Evolutionary conservation across 1,139 yeast genomes (phyloP), one percentile per base, ranked within the genome.

Genomic region (Kazachstania sp.): DNA sequence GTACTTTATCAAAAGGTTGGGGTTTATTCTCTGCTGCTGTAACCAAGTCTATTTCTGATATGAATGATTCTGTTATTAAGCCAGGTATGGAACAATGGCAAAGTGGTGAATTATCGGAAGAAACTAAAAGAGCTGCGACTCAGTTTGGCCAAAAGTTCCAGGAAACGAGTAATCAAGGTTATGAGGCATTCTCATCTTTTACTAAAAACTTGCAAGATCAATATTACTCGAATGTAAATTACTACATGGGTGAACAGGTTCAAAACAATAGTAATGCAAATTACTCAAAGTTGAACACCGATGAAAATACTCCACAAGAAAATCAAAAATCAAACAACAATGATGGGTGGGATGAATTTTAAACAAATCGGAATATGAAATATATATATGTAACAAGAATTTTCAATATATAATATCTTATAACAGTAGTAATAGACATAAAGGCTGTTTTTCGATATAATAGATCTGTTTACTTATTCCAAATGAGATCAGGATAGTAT

Each of bases 81-180:
- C 98, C 98, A 16, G 80, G 94, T 40, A 76, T 87, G 63, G 81
- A 79, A 59, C 88, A 85, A 59, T 72, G 92, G 54, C 85, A 87
- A 51, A 87, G 84, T 51, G 80, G 86, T 53, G 97, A 90, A 53
- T 67, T 86, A 41, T 79, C 92, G 32, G 71, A 68, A 48, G 95
- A 88, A 61, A 92, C 97, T 9, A 81, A 77, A 55, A 78, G 86
- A 59, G 98, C 97, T 28, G 86, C 94, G 78, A 83, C 88, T 50
- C 97, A 92, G 70, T 92, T 90, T 71, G 97, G 97, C 42, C 95
- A 86, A 64, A 86, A 81, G 62, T 85, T 90, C 74, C 95, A 85
- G 63, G 95, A 87, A 59, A 87, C 97, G 1, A 87, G 95, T 36
- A 77, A 74, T 54, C 82, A 79, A 58, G 84, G 84, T 3, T 75